phyloP scores from a whole-genome alignment of 208 protist species.

The Leishmania arabica region DNA sequence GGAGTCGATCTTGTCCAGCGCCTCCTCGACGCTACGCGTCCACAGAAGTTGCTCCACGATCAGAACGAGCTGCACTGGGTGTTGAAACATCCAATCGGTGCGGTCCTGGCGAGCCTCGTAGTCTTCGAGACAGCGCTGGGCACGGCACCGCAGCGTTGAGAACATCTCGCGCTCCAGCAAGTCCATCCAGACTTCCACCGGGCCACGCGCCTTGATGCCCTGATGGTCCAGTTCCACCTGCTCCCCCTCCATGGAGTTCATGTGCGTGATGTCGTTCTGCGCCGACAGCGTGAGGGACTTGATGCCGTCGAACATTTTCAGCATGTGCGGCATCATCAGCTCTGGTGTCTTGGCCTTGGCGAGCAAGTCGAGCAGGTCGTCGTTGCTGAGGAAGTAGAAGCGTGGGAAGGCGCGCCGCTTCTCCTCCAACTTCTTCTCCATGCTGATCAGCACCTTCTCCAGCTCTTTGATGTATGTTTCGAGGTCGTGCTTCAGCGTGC shows the following conservation, averaged over 20 bases:
- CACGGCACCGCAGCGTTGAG: conserved; percentile 83
- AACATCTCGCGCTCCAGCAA: conserved; percentile 96
- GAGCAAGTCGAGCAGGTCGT: conserved; percentile 98
- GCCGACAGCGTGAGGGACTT: conserved; percentile 83
- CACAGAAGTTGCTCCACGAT: conserved; percentile 95
- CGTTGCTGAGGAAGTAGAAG: conserved; percentile 98
- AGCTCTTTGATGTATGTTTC: conserved; percentile 93
- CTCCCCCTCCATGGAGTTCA: conserved; percentile 93
- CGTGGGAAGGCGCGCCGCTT: conserved; percentile 96
- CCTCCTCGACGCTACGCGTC: conserved; percentile 93
- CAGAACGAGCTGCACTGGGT: conserved; percentile 95
- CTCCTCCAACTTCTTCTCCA: conserved; percentile 96
- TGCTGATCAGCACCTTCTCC: conserved; percentile 93
- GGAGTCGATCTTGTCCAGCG: conserved; percentile 76
- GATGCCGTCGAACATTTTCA: conserved; percentile 98
- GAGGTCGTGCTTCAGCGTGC: conserved; percentile 84
- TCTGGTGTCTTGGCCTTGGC: conserved; percentile 97
- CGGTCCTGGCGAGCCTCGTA: conserved; percentile 82
- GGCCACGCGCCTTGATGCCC: conserved; percentile 94
- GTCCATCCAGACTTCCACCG: conserved; percentile 96
- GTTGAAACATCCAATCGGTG: conserved; percentile 92
- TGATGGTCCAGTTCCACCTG: conserved; percentile 91
- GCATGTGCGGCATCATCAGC: conserved; percentile 97
- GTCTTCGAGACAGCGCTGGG: conserved; percentile 88
- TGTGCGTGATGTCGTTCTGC: conserved; percentile 91